Base-by-base conservation (phyloP, 1,284 basidiomycete species). In the Serendipita sp. region DNA sequence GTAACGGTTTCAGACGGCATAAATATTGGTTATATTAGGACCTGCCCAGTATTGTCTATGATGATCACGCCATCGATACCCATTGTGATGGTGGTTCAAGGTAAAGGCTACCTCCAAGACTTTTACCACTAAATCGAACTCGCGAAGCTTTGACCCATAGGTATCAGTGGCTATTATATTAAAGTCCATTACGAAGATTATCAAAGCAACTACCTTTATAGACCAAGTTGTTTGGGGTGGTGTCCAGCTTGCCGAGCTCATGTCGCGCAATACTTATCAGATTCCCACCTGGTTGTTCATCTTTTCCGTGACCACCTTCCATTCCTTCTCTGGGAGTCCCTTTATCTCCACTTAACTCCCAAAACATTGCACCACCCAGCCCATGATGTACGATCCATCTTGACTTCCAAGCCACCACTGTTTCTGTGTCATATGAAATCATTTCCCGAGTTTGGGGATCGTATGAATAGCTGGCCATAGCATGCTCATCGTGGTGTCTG, bases 21-120 rank as follows among this genome's bases (percentile, higher is more conserved):
- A 22, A 22, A 22, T 22, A 22, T 22, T 22, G 45, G 10, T 29
- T 60, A 45, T 30, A 62, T 17, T 30, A 38, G 64, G 53, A 75
- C 85, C 69, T 68, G 90, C 85, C 90, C 88, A 67, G 82, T 79
- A 64, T 80, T 78, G 73, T 93, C 91, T 62, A 95, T 78, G 66
- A 95, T 86, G 70, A 96, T 93, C 66, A 96, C 77, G 10, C 93
- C 93, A 74, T 96, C 93, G 72, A 96, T 86, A 64, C 81, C 82
- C 80, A 93, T 89, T 22, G 74, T 73, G 74, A 68, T 10, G 8
- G 17, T 22, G 29, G 45, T 49, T 49, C 45, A 22, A 38, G 45
- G n/a, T 5, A n/a, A 49, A 49, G 45, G 45, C 1, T 5, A 10
- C 8, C 2, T 5, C 45, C 6, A 49, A 49, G 45, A n/a, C 5